These are phyloP conservation scores for Papiliotrema nemorosa DNA, from an alignment of 1,284 basidiomycete genomes.

Conservation along the genomic window DNA sequence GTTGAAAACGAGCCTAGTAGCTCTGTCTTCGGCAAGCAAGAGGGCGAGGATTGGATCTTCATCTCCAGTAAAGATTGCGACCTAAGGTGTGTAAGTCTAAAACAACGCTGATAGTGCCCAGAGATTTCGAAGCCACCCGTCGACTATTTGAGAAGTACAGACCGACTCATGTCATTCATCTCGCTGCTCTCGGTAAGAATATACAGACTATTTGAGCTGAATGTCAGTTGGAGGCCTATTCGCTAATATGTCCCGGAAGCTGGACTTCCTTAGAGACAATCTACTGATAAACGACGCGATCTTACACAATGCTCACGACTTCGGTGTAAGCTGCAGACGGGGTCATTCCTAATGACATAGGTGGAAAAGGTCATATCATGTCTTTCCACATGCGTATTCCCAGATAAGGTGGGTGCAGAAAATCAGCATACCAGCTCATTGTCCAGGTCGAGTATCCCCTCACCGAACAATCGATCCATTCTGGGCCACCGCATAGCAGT, in stretches of 20 bases:
- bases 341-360: conserved; percentile 9
- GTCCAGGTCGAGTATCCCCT: conserved; percentile 64
- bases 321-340: conserved; percentile 51
- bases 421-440: neutral
- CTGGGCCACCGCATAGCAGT: conserved; percentile 70
- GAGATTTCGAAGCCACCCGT: conserved; percentile 59
- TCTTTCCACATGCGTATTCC: conserved; percentile 52
- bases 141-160: conserved; percentile 75
- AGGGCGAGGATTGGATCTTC: conserved; percentile 81
- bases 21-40: conserved; percentile 68
- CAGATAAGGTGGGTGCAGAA: conserved; percentile 41
- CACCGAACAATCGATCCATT: conserved; percentile 83
- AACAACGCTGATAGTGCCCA: conserved; percentile 39
- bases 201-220: neutral
- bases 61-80: conserved; percentile 59
- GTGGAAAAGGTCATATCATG: conserved; percentile 53
- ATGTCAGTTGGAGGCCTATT: conserved; percentile 78
- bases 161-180: conserved; percentile 87
- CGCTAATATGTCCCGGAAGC: conserved; percentile 87
- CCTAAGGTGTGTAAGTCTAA: conserved; percentile 14
- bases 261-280: conserved; percentile 84
- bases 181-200: conserved; percentile 70
- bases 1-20: conserved; percentile 72
- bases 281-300: conserved; percentile 87
- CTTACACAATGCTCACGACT: conserved; percentile 65